These are phyloP conservation scores for Fusarium tjaetaba DNA, from an alignment of 2,329 filamentous ascomycete genomes.

Conservation along the genomic window DNA sequence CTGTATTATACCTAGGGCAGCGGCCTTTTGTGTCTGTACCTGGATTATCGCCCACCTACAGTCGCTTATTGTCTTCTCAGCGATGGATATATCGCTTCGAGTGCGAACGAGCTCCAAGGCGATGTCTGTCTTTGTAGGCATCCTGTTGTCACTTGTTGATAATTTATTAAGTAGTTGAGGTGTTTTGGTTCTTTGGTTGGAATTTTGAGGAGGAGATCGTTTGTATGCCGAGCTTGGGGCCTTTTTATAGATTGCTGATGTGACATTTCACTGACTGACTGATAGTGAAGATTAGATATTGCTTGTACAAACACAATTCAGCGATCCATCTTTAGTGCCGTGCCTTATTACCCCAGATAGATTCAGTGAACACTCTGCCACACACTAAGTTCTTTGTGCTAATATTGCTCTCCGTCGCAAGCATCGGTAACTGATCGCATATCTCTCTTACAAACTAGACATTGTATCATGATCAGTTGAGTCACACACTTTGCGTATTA, in stretches of 20 bases:
- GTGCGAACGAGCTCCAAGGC: background rate
- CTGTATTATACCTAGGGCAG: background rate
- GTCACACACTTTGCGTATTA: fast-evolving
- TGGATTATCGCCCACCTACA: background rate
- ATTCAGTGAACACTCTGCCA: background rate
- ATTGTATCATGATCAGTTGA: background rate
- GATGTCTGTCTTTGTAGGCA: background rate
- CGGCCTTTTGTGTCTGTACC: background rate
- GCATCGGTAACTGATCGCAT: fast-evolving
- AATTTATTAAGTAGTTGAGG: fast-evolving
- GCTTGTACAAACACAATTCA: fast-evolving
- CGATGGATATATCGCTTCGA: background rate
- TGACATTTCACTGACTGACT: background rate
- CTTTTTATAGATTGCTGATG: background rate
- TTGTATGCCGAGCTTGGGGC: fast-evolving
- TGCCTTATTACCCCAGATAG: fast-evolving
- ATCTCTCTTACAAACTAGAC: background rate
- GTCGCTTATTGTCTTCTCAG: background rate
- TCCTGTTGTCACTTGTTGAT: background rate
- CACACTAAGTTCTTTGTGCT: background rate
- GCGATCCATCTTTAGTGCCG: fast-evolving
- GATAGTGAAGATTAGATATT: background rate
- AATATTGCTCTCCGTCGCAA: no score
- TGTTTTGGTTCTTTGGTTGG: fast-evolving
- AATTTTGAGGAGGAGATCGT: fast-evolving